A percentile compares a stretch with the other conserved stretches of the same genome.
phyloP scores from a whole-genome alignment of 768 basidiomycete species.

The Kwoniella dejecticola region DNA sequence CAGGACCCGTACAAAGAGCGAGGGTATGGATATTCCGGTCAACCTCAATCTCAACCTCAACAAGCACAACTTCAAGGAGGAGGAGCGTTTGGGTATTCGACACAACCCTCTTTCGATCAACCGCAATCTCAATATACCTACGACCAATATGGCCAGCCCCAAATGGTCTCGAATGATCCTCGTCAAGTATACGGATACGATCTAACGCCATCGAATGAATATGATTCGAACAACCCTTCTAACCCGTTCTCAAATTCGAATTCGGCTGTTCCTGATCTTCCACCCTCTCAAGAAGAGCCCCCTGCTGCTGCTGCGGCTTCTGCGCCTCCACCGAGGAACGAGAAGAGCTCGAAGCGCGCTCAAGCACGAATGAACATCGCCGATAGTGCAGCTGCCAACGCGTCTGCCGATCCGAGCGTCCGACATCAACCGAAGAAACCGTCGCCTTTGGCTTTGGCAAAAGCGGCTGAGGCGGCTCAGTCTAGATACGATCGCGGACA shows the following conservation, averaged over 20 bases:
- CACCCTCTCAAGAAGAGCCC: slow-evolving; percentile 7
- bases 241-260: slow-evolving; percentile 14
- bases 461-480: slow-evolving; percentile 12
- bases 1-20: slow-evolving; percentile 18
- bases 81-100: slow-evolving; percentile 13
- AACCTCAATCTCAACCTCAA: slow-evolving; percentile 19
- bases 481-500: too few species aligned
- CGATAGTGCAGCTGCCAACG: slow-evolving; percentile 40
- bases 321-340: slow-evolving; percentile 4
- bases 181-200: not conserved
- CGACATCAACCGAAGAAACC: slow-evolving; percentile 46
- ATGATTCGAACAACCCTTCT: slow-evolving; percentile 11
- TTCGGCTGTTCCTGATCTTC: not conserved
- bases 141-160: slow-evolving; percentile 23
- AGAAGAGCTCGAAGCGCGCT: slow-evolving; percentile 20
- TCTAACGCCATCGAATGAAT: not conserved
- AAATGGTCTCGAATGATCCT: not conserved
- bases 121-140: not conserved
- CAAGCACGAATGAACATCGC: slow-evolving; percentile 38
- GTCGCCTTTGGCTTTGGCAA: slow-evolving; percentile 35
- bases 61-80: slow-evolving; percentile 4
- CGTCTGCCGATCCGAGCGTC: slow-evolving; percentile 30
- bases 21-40: slow-evolving; percentile 24
- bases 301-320: too few species aligned
- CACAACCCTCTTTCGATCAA: slow-evolving; percentile 13